Base-by-base conservation (phyloP, 2,329 filamentous ascomycete species). In the Microcera coccophila region DNA sequence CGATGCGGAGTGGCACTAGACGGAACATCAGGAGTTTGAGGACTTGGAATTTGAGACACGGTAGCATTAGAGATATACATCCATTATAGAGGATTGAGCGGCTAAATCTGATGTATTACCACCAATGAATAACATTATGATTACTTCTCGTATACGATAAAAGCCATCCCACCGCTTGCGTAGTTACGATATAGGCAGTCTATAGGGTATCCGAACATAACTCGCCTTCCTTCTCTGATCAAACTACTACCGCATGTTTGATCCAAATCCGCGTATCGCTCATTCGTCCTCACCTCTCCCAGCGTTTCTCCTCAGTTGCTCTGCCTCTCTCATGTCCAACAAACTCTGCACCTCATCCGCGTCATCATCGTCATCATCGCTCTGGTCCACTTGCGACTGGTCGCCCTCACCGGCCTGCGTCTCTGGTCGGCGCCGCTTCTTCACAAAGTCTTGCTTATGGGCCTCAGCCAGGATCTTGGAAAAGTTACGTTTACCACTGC, bases 371-470 rank as follows among this genome's bases (percentile, higher is more conserved):
- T 65, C 66, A 16, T 65, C 66, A 1, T 61, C 63, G 5, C 57
- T 59, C n/a, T 61, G 60, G 14, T 55, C 59, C 15, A 61, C 53
- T 12, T 60, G 56, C 3, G 45, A 49, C 10, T 55, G 48, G 1
- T 49, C 56, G 1, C 52, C 53, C 14, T 57, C 59, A 0, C 50
- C 55, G 0, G 44, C 55, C 21, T 59, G 52, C 17, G 59, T 60
- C n/a, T 47, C 39, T 0, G 66, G 5, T 10, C 54, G 65, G 54
- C 62, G 67, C 49, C 80, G 76, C 62, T 81, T 86, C 70, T 93
- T 85, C 67, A 94, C 87, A 62, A 96, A 97, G 67, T 97, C 91
- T 63, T 95, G 85, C 47, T 80, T 85, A 63, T 97, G 93, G 5
- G 91, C 91, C 48, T 84, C 78, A 4, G 88, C 85, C 53, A 96